Evolutionary conservation across 176 grass and related monocot genomes (phyloP).

Genomic region (Poa annua): DNA sequence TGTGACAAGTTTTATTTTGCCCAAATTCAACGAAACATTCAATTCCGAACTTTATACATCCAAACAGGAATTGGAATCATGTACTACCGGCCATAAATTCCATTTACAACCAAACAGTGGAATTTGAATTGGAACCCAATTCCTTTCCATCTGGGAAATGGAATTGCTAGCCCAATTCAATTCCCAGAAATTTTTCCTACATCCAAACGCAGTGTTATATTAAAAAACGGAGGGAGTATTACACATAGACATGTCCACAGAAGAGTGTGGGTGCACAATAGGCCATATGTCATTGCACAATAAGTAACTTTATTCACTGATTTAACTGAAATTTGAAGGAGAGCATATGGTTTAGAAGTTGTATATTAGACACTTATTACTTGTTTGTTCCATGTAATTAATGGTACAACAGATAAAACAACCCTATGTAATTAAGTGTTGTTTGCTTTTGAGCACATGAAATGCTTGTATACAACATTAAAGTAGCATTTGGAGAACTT

Average conservation of each 20-base stretch:
- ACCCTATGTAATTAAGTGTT: neutral
- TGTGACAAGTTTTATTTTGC: no score
- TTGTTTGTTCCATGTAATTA: conserved; percentile 6
- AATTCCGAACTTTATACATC: no score
- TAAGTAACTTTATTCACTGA: conserved; percentile 26
- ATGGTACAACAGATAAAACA: conserved; percentile 30
- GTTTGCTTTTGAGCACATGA: conserved; percentile 9
- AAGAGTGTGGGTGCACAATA: neutral
- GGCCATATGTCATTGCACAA: neutral
- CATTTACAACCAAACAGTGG: no score
- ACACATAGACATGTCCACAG: conserved; percentile 26
- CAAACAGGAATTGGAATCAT: no score
- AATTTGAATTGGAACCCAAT: no score
- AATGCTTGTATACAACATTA: conserved; percentile 27
- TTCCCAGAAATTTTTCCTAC: no score
- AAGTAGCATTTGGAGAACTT: neutral
- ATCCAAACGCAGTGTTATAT: no score
- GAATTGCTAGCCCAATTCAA: no score
- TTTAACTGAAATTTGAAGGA: neutral
- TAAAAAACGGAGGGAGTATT: no score
- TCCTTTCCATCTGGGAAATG: no score
- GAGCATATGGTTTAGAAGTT: conserved; percentile 19
- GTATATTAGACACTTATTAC: conserved; percentile 10
- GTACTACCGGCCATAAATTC: no score
- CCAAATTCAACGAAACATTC: no score